A percentile compares a stretch with the other conserved stretches of the same genome.
These are phyloP conservation scores for Hypoxylon crocopeplum DNA, from an alignment of 495 filamentous ascomycete species.

Conservation along the genomic window DNA sequence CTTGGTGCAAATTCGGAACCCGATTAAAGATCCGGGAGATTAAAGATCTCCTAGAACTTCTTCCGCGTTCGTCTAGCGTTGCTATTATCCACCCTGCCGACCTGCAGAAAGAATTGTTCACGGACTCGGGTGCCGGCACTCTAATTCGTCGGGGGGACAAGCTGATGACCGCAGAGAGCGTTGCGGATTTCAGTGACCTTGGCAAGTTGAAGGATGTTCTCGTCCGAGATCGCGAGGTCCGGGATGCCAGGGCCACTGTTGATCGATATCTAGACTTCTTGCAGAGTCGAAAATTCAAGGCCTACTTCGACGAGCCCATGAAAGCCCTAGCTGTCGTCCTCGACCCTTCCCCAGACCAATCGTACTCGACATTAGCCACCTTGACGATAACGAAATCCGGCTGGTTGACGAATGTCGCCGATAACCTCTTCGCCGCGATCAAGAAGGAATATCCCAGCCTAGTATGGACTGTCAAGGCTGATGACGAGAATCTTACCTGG, in stretches of 20 bases:
- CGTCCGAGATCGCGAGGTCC: conserved; percentile 81
- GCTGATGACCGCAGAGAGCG: conserved; percentile 73
- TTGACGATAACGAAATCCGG: conserved; percentile 95
- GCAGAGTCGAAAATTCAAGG: conserved; percentile 80
- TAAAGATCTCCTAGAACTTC: conserved; percentile 85
- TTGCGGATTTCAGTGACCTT: conserved; percentile 82
- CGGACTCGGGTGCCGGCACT: conserved; percentile 93
- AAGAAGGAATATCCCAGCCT: conserved; percentile 92
- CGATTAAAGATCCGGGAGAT: conserved; percentile 99
- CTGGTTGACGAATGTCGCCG: conserved; percentile 95
- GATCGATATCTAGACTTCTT: conserved; percentile 85
- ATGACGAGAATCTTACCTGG: conserved; percentile 98
- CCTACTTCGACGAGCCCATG: conserved; percentile 96
- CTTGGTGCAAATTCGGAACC: conserved; percentile 96
- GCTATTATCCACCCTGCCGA: conserved; percentile 96
- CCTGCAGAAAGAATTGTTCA: conserved; percentile 96
- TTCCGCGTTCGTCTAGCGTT: conserved; percentile 92
- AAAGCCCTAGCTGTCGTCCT: conserved; percentile 94
- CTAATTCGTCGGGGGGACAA: conserved; percentile 94
- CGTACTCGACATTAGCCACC: conserved; percentile 81
- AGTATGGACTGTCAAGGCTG: conserved; percentile 95
- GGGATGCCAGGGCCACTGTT: conserved; percentile 82
- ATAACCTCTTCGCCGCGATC: conserved; percentile 93
- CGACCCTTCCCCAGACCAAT: conserved; percentile 61
- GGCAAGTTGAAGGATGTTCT: conserved; percentile 81